Conservation (phyloP, 2,329 filamentous ascomycete species). For the Aspergillus japonicus region DNA sequence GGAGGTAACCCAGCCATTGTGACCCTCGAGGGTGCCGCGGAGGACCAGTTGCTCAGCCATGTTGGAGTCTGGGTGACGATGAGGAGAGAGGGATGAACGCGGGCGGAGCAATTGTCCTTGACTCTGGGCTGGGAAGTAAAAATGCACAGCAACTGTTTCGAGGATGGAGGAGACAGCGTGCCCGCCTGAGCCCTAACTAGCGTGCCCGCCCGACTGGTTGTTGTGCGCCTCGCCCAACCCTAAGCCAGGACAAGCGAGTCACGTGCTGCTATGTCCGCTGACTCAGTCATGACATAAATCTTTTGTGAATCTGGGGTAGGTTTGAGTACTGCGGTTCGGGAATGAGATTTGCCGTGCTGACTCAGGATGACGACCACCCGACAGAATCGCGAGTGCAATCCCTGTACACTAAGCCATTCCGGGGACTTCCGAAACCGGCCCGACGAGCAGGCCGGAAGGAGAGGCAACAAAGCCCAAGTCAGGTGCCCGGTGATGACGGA, state of each 20-base stretch:
- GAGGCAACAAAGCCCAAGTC: slow-evolving; percentile 14
- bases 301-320: too few relatives aligned
- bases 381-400: not conserved
- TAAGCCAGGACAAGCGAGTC: slow-evolving; percentile 35
- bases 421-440: slow-evolving; percentile 11
- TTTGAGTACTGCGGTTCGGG: too few relatives aligned
- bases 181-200: slow-evolving; percentile 29
- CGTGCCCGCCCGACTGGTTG: slow-evolving; percentile 17
- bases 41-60: slow-evolving; percentile 96
- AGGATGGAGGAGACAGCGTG: slow-evolving; percentile 35
- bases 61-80: slow-evolving; percentile 43
- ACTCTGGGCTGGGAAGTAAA: slow-evolving; percentile 38
- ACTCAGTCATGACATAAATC: too few relatives aligned
- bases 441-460: slow-evolving; percentile 12
- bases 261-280: slow-evolving; percentile 20
- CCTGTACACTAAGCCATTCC: slow-evolving; percentile 7
- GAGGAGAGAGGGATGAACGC: slow-evolving; percentile 36
- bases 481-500: slow-evolving; percentile 24
- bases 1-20: slow-evolving; percentile 99
- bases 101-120: slow-evolving; percentile 44
- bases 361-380: not conserved
- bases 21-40: slow-evolving; percentile 96
- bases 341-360: not conserved
- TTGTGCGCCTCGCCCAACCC: slow-evolving; percentile 27
- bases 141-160: slow-evolving; percentile 32